Base-by-base conservation (phyloP, 495 filamentous ascomycete species). In the Aspergillus sclerotiicarbonarius region DNA sequence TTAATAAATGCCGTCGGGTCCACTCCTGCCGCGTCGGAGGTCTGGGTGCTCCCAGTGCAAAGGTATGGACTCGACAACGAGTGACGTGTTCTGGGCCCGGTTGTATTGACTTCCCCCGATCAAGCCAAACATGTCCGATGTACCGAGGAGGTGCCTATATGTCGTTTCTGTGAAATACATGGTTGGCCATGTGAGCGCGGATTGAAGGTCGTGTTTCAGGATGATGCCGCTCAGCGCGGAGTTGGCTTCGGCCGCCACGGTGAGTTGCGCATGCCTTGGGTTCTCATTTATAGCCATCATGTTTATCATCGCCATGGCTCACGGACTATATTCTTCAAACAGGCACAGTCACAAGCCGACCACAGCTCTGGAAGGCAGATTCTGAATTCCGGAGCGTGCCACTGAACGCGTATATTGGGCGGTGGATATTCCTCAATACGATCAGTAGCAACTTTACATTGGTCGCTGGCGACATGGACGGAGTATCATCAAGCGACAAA, bases 191-290 rank as follows among this genome's bases (percentile, higher is more conserved):
- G 63, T 35, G 48, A 30, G 19, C 56, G 60, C 4, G 60, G 60
- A 21, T 37, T 65, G n/a, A 59, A 47, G 25, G 45, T 65, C 8
- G 56, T 60, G 8, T 65, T 57, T 15, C 57, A 53, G 21, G 63
- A 65, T 25, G 63, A 65, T 65, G 63, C 63, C 6, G 18, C 62
- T 39, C 59, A 65, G 37, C 63, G 63, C 10, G 60, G 60, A 19
- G 51, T 65, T 10, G 51, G 51, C 4, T 62, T 62, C 35, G 63
- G 63, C 4, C 60, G 63, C 10, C 53, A 62, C 51, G 63, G 63
- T 60, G 51, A 10, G 25, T 52, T n/a, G 39, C 18, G 25, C 25
- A 30, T 29, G n/a, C 29, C 6, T 51, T 15, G 33, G 33, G 33
- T 9, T 10, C 4, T 25, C n/a, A 2, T 18, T n/a, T 6, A 53